phyloP scores from a whole-genome alignment of 2,329 filamentous ascomycete genomes.

The Cercospora berteroae region DNA sequence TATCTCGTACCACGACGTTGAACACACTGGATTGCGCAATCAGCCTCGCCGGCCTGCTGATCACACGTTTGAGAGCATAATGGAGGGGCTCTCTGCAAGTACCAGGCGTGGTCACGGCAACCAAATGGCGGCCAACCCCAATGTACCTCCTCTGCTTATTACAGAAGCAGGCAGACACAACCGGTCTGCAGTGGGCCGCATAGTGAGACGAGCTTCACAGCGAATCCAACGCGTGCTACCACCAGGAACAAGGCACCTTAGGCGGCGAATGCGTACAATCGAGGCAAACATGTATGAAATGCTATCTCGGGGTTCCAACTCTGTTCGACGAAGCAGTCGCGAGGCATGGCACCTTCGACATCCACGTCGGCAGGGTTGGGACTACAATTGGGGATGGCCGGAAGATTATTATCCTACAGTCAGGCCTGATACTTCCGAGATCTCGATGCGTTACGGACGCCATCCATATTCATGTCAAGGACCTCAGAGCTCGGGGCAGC shows the following conservation, averaged over 20 bases:
- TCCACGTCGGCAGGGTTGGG: background rate
- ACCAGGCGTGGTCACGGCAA: background rate
- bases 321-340: background rate
- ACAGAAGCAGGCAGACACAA: background rate
- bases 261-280: background rate
- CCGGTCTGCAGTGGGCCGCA: background rate
- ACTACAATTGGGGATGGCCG: background rate
- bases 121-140: background rate
- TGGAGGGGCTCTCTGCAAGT: background rate
- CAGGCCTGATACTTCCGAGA: background rate
- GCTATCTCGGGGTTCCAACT: background rate
- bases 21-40: background rate
- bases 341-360: background rate
- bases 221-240: background rate
- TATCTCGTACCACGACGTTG: background rate
- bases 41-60: background rate
- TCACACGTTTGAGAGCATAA: background rate
- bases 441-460: background rate
- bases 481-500: background rate
- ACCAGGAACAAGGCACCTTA: background rate
- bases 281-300: background rate
- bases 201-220: background rate
- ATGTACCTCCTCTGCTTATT: background rate
- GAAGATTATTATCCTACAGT: background rate
- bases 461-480: background rate